phyloP scores from a whole-genome alignment of 441 rosid species.

The Codiaeum variegatum region DNA sequence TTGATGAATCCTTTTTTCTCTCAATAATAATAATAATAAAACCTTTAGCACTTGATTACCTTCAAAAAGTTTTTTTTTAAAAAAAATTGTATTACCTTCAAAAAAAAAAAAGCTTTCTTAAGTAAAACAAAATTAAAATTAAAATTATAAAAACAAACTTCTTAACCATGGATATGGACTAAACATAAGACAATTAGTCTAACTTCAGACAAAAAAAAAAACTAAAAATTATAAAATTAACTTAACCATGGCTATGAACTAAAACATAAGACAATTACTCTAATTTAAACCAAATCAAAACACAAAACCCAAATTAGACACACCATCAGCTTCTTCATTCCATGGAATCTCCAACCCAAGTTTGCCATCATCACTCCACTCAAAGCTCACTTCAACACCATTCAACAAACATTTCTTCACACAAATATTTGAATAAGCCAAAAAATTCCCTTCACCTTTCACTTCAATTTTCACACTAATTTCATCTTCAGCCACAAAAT shows the following conservation, averaged over 20 bases:
- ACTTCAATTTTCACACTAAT: conserved; percentile 28
- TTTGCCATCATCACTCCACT: conserved; percentile 51
- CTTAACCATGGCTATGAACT: background rate
- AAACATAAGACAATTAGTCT: too few species aligned
- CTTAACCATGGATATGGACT: too few species aligned
- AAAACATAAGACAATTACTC: background rate
- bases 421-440: conserved; percentile 45
- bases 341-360: conserved; percentile 52
- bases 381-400: conserved; percentile 33
- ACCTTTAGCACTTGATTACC: too few species aligned
- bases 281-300: conserved; percentile 25
- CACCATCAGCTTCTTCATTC: conserved; percentile 51
- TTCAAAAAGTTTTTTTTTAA: too few species aligned
- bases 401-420: conserved; percentile 49
- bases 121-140: too few species aligned
- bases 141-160: too few species aligned
- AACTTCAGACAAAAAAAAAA: too few species aligned
- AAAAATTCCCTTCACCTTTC: conserved; percentile 61
- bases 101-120: too few species aligned
- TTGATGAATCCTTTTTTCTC: too few species aligned
- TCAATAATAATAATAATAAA: too few species aligned
- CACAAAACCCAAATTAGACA: conserved; percentile 40
- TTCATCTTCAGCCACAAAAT: conserved; percentile 28
- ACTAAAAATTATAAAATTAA: too few species aligned
- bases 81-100: too few species aligned